Conservation (phyloP, 768 basidiomycete genomes). For the Tylopilus felleus region DNA sequence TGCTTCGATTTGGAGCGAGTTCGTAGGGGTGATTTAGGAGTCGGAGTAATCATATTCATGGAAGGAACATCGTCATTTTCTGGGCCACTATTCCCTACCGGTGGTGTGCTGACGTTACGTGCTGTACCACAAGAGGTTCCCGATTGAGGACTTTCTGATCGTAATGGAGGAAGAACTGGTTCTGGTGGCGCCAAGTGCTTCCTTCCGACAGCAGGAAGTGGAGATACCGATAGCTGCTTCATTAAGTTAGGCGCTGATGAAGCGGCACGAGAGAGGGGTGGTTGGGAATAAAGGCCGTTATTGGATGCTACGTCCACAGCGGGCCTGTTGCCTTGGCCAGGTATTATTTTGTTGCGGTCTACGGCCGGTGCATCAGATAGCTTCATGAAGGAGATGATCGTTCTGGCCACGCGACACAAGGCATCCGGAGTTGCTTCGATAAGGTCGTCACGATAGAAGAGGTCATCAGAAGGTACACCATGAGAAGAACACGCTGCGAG, state of each 20-base stretch:
- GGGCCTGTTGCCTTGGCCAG: conserved; percentile 37
- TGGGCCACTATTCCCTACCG: conserved; percentile 19
- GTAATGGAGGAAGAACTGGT: conserved; percentile 46
- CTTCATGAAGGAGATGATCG: conserved; percentile 66
- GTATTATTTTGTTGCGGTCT: conserved; percentile 44
- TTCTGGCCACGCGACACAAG: conserved; percentile 68
- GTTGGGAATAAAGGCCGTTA: conserved; percentile 35
- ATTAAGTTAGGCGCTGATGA: conserved; percentile 63
- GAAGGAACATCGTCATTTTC: conserved; percentile 40
- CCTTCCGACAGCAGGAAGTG: conserved; percentile 32
- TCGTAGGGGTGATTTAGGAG: conserved; percentile 54
- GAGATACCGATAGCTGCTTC: conserved; percentile 38
- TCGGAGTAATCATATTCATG: conserved; percentile 30
- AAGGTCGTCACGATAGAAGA: conserved; percentile 69
- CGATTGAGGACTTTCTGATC: conserved; percentile 57
- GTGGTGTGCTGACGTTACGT: conserved; percentile 20
- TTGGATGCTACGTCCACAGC: conserved; percentile 25
- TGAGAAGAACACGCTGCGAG: conserved; percentile 70
- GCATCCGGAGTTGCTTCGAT: conserved; percentile 57
- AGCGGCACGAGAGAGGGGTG: conserved; percentile 40
- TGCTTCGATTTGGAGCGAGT: conserved; percentile 30
- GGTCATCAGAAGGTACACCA: conserved; percentile 57
- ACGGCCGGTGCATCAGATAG: conserved; percentile 54
- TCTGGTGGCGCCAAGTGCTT: conserved; percentile 52
- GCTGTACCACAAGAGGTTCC: conserved; percentile 35